Percentiles rank a stretch among this genome's conserved stretches.
Evolutionary conservation across 1,284 basidiomycete species (phyloP).

Genomic region (Melampsora larici-populina): DNA sequence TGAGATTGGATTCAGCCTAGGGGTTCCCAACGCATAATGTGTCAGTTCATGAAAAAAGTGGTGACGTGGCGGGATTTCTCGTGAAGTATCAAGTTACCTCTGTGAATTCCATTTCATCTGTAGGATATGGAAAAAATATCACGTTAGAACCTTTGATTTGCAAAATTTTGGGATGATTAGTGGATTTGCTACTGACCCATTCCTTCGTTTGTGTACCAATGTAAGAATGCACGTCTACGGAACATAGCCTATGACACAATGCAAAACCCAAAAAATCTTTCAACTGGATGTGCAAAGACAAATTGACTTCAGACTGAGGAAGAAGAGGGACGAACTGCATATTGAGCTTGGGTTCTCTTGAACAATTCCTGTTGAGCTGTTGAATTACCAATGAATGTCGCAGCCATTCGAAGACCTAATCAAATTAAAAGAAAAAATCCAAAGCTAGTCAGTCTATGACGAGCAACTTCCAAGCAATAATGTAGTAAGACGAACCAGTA

Average conservation of each 20-base stretch:
- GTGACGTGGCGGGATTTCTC: not conserved
- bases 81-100: constrained; percentile 50
- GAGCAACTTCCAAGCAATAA: not conserved
- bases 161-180: not conserved
- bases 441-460: not conserved
- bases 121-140: not conserved
- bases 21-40: not conserved
- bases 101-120: constrained; percentile 55
- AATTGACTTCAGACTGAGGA: not conserved
- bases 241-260: constrained; percentile 52
- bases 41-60: constrained; percentile 5
- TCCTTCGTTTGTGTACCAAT: constrained; percentile 55
- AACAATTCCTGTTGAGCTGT: constrained; percentile 53
- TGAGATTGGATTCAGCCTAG: constrained; percentile 33
- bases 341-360: constrained; percentile 42
- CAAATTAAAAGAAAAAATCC: not conserved
- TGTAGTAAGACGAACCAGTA: constrained; percentile 3
- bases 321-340: constrained; percentile 11
- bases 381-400: constrained; percentile 54
- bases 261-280: not conserved
- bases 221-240: constrained; percentile 54
- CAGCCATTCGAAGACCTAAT: constrained; percentile 53
- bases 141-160: not conserved
- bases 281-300: not conserved
- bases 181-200: constrained; percentile 46